A percentile compares a stretch with the other conserved stretches of the same genome.
Conservation (phyloP, 2,329 filamentous ascomycete species). For the Dothistroma septosporum region DNA sequence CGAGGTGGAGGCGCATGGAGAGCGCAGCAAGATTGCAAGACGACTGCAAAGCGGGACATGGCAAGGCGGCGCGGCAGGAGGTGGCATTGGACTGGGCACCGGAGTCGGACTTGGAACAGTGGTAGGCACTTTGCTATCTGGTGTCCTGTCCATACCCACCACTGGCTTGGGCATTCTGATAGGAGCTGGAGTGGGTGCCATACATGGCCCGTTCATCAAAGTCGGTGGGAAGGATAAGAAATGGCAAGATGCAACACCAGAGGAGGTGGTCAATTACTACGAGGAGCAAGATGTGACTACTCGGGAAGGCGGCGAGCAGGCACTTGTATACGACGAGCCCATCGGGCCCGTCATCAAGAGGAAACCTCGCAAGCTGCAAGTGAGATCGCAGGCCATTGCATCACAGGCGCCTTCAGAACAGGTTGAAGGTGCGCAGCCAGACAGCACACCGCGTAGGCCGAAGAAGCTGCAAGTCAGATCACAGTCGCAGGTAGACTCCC, state of each 20-base stretch:
- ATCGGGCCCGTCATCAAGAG: slow-evolving; percentile 6
- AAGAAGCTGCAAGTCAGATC: slow-evolving; percentile 9
- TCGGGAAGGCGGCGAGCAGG: slow-evolving; percentile 1
- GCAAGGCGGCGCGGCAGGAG: slow-evolving; percentile 41
- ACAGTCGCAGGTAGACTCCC: neutral
- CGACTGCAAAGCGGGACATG: slow-evolving; percentile 36
- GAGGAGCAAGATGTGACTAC: slow-evolving; percentile 13
- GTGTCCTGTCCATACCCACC: slow-evolving; percentile 39
- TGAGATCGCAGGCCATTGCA: slow-evolving; percentile 4
- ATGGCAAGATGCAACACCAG: slow-evolving; percentile 18
- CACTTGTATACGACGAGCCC: neutral
- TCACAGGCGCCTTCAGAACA: neutral
- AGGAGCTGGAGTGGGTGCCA: slow-evolving; percentile 39
- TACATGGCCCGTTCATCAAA: slow-evolving; percentile 44
- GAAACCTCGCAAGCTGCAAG: slow-evolving; percentile 23
- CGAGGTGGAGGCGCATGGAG: slow-evolving; percentile 32
- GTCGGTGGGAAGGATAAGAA: slow-evolving; percentile 23
- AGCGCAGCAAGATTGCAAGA: slow-evolving; percentile 25
- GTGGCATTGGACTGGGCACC: slow-evolving; percentile 41
- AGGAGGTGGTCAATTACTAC: slow-evolving; percentile 19
- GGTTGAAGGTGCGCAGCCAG: neutral
- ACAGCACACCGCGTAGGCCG: slow-evolving; percentile 1
- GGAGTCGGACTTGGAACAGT: slow-evolving; percentile 41
- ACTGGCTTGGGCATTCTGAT: slow-evolving; percentile 36
- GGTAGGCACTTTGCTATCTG: slow-evolving; percentile 40